A percentile compares a stretch with the other conserved stretches of the same genome.
These are phyloP conservation scores for Lactifluus subvellereus DNA, from an alignment of 768 basidiomycete genomes.

Conservation along the genomic window DNA sequence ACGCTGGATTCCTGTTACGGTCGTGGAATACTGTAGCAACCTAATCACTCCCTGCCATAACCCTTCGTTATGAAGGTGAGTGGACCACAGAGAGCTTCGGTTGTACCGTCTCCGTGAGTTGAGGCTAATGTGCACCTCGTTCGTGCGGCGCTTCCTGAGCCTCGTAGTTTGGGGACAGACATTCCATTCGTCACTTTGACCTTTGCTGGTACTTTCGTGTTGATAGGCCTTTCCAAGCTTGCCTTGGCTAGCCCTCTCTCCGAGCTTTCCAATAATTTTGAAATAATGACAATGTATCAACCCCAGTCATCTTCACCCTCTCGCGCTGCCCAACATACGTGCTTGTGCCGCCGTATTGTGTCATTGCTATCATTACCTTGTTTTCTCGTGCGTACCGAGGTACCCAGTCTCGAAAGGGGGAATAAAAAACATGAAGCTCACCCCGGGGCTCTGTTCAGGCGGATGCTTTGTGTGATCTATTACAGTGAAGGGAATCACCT, in stretches of 20 bases:
- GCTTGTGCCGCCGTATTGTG: too few species aligned
- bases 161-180: conserved; percentile 70
- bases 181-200: conserved; percentile 27
- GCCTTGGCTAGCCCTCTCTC: neutral
- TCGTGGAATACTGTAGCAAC: conserved; percentile 54
- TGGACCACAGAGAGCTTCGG: conserved; percentile 41
- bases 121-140: conserved; percentile 36
- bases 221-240: neutral
- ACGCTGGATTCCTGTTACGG: conserved; percentile 65
- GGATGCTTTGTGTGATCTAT: too few species aligned
- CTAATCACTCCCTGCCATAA: conserved; percentile 38
- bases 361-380: too few species aligned
- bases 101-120: conserved; percentile 56
- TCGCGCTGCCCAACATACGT: too few species aligned
- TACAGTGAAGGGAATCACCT: too few species aligned
- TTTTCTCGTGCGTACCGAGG: too few species aligned
- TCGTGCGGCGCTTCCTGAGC: conserved; percentile 30
- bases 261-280: neutral
- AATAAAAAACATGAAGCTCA: too few species aligned
- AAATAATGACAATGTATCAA: too few species aligned
- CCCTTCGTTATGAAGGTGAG: conserved; percentile 52
- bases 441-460: too few species aligned
- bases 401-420: too few species aligned
- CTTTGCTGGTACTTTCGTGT: too few species aligned
- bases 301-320: too few species aligned